Percentiles rank a stretch among this genome's conserved stretches.
Evolutionary conservation across 169 alveolate species (phyloP).

Genomic region (Babesia caballi): DNA sequence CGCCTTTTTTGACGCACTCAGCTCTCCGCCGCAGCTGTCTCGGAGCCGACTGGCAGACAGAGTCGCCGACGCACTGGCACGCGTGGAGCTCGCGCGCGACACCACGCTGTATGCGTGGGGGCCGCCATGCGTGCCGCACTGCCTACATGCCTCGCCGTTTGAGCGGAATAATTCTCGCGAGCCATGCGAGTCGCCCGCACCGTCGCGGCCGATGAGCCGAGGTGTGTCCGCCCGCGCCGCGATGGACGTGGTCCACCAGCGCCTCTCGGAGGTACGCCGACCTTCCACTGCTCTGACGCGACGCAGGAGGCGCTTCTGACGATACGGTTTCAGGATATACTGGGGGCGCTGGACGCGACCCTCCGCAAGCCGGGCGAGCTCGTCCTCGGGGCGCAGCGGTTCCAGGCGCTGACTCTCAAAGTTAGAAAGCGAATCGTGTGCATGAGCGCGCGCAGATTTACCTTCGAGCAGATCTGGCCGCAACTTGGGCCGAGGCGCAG

Average conservation of each 20-base stretch:
- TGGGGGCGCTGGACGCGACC: constrained; percentile 17
- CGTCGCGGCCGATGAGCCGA: not conserved
- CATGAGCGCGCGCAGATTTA: constrained; percentile 6
- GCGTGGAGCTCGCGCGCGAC: too few species aligned
- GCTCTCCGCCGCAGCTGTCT: too few species aligned
- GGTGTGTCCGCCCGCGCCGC: not conserved
- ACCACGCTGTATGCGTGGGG: too few species aligned
- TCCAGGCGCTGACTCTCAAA: constrained; percentile 40
- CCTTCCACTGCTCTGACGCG: not conserved
- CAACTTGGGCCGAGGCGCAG: constrained; percentile 31
- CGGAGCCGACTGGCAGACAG: too few species aligned
- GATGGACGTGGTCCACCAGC: constrained; percentile 14
- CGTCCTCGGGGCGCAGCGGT: constrained; percentile 3
- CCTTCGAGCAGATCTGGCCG: constrained; percentile 40
- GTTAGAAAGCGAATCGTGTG: not conserved
- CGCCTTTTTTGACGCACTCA: too few species aligned
- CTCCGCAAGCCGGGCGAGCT: constrained; percentile 26
- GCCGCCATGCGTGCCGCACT: too few species aligned
- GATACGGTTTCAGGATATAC: constrained; percentile 9
- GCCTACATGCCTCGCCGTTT: too few species aligned
- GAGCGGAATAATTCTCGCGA: too few species aligned
- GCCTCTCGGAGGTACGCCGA: constrained; percentile 15
- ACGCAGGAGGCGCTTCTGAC: constrained; percentile 22
- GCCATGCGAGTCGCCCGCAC: not conserved
- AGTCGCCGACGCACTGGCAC: too few species aligned